Conservation (phyloP, 345 rosid species). For the Euphorbia lathyris region DNA sequence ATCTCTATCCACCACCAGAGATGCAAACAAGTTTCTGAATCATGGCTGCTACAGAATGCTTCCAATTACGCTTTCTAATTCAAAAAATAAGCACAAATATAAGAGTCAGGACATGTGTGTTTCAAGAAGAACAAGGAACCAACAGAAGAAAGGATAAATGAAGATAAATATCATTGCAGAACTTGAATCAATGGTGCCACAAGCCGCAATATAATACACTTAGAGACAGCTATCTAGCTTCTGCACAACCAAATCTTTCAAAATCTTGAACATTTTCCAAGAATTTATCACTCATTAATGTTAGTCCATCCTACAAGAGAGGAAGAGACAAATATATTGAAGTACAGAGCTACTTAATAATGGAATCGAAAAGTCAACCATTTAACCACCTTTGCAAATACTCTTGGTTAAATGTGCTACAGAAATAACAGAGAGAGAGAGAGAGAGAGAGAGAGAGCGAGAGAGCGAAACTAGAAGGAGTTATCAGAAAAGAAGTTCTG, state of each 20-base stretch:
- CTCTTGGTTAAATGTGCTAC: no score
- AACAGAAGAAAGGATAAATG: not conserved
- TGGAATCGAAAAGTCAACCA: not conserved
- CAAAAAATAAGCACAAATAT: slow-evolving; percentile 21
- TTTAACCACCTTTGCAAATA: no score
- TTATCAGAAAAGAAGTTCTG: no score
- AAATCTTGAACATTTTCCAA: not conserved
- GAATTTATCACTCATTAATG: no score
- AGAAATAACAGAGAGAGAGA: no score
- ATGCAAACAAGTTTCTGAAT: slow-evolving; percentile 34
- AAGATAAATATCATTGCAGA: not conserved
- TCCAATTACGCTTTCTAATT: slow-evolving; percentile 37
- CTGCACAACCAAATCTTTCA: not conserved
- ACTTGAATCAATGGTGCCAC: not conserved
- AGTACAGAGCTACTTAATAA: not conserved
- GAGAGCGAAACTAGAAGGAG: no score
- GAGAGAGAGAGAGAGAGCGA: no score
- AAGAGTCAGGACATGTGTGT: not conserved
- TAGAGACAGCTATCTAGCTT: not conserved
- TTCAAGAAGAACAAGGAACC: not conserved
- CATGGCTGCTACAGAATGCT: slow-evolving; percentile 39
- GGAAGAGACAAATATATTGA: not conserved
- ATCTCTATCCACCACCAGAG: slow-evolving; percentile 55
- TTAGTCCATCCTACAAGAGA: not conserved
- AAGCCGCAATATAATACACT: not conserved